phyloP scores from a whole-genome alignment of 768 basidiomycete genomes.

The Lactarius evosmus region DNA sequence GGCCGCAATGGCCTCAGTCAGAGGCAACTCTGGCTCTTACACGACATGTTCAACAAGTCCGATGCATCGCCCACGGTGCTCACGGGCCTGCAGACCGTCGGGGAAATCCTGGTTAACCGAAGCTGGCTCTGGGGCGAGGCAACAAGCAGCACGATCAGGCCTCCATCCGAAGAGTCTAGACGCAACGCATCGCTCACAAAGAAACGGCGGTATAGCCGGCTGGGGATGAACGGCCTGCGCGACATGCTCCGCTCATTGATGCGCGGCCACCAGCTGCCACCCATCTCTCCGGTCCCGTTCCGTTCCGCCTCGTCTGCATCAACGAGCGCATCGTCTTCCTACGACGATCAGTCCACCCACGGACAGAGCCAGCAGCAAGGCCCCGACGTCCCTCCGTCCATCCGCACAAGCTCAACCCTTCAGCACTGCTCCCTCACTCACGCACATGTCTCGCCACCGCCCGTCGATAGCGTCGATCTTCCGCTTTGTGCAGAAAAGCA shows the following conservation, averaged over 20 bases:
- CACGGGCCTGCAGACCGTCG: slow-evolving; percentile 31
- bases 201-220: slow-evolving; percentile 51
- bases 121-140: slow-evolving; percentile 76
- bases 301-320: slow-evolving; percentile 44
- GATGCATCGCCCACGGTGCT: slow-evolving; percentile 36
- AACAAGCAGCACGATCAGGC: slow-evolving; percentile 68
- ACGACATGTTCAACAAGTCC: slow-evolving; percentile 68
- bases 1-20: slow-evolving; percentile 82
- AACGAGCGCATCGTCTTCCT: slow-evolving; percentile 58
- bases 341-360: slow-evolving; percentile 29
- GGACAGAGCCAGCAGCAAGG: slow-evolving; percentile 35
- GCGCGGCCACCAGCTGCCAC: slow-evolving; percentile 41
- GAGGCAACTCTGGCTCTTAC: slow-evolving; percentile 71
- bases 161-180: slow-evolving; percentile 65
- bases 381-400: slow-evolving; percentile 47
- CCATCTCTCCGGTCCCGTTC: slow-evolving; percentile 30
- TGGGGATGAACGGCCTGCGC: slow-evolving; percentile 68
- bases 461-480: slow-evolving; percentile 83
- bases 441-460: slow-evolving; percentile 63
- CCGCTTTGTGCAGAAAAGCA: slow-evolving; percentile 58
- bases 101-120: slow-evolving; percentile 47
- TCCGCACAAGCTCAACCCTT: slow-evolving; percentile 47
- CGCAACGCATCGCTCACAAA: slow-evolving; percentile 34
- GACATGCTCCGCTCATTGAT: slow-evolving; percentile 73
- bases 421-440: slow-evolving; percentile 38